Percentiles rank a stretch among this genome's conserved stretches.
Conservation (phyloP, 2,329 filamentous ascomycete species). For the Colletotrichum somersetense region DNA sequence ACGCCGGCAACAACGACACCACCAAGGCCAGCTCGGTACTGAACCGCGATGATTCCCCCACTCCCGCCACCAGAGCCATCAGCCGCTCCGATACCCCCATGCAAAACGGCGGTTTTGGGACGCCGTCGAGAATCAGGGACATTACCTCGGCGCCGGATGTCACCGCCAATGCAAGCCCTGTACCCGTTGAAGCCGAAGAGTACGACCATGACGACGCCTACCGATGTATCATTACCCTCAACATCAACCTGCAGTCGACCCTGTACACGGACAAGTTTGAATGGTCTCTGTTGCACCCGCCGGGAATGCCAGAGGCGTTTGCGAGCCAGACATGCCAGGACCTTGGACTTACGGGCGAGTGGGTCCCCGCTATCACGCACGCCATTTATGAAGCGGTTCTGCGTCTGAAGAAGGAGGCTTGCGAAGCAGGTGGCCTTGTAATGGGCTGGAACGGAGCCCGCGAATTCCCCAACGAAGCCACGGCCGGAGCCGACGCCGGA, state of each 20-base stretch:
- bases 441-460: constrained; percentile 72
- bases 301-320: constrained; percentile 92
- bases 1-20: constrained; percentile 44
- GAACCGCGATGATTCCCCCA: constrained; percentile 56
- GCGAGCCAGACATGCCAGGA: constrained; percentile 94
- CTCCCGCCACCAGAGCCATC: constrained; percentile 49
- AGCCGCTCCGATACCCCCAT: constrained; percentile 70
- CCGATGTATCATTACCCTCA: constrained; percentile 90
- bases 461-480: constrained; percentile 91
- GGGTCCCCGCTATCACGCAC: constrained; percentile 93
- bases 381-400: constrained; percentile 97
- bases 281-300: constrained; percentile 93
- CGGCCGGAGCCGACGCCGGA: constrained; percentile 84
- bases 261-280: constrained; percentile 98
- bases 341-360: constrained; percentile 89
- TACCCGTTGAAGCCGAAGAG: constrained; percentile 76
- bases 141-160: constrained; percentile 66
- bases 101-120: constrained; percentile 63
- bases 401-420: constrained; percentile 94
- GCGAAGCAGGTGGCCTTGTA: constrained; percentile 91
- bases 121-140: constrained; percentile 60
- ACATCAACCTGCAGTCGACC: constrained; percentile 90
- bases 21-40: constrained; percentile 48
- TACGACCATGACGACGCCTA: constrained; percentile 95
- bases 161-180: constrained; percentile 76